Evolutionary conservation across 2,329 filamentous ascomycete species (phyloP).

Genomic region (Xylaria arbuscula): DNA sequence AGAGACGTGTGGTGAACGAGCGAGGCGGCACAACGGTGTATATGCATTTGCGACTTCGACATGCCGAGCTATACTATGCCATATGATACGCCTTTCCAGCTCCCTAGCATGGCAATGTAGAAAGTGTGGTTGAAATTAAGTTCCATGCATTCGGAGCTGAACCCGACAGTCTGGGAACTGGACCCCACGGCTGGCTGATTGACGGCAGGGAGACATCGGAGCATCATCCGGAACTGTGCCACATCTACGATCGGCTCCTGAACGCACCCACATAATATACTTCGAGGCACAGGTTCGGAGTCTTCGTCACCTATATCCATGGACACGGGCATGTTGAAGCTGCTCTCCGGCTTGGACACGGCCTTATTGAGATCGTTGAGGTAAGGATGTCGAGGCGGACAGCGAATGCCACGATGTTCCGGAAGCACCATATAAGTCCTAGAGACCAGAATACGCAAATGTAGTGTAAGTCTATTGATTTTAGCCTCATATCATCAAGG

Average conservation of each 20-base stretch:
- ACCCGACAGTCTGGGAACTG: constrained; percentile 29
- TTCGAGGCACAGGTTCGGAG: too few relatives aligned
- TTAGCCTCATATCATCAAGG: too few relatives aligned
- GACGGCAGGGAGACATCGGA: constrained; percentile 13
- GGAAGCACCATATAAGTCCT: too few relatives aligned
- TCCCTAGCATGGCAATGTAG: not conserved
- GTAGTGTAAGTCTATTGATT: too few relatives aligned
- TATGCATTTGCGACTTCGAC: not conserved
- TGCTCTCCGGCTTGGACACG: too few relatives aligned
- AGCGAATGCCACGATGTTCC: too few relatives aligned
- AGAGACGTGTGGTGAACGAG: not conserved
- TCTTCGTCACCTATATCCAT: too few relatives aligned
- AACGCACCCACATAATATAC: too few relatives aligned
- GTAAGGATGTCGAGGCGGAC: too few relatives aligned
- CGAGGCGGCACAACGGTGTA: not conserved
- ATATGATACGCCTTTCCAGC: not conserved
- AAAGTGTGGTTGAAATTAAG: constrained; percentile 23
- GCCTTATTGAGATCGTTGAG: too few relatives aligned
- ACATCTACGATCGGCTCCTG: constrained; percentile 8
- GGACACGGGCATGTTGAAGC: too few relatives aligned
- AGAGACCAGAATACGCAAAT: too few relatives aligned
- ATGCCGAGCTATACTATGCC: not conserved
- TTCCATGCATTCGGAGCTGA: constrained; percentile 12
- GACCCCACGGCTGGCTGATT: constrained; percentile 23
- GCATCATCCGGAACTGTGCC: constrained; percentile 14